Evolutionary conservation across 768 basidiomycete genomes (phyloP).

Genomic region (Tricholoma sp.): DNA sequence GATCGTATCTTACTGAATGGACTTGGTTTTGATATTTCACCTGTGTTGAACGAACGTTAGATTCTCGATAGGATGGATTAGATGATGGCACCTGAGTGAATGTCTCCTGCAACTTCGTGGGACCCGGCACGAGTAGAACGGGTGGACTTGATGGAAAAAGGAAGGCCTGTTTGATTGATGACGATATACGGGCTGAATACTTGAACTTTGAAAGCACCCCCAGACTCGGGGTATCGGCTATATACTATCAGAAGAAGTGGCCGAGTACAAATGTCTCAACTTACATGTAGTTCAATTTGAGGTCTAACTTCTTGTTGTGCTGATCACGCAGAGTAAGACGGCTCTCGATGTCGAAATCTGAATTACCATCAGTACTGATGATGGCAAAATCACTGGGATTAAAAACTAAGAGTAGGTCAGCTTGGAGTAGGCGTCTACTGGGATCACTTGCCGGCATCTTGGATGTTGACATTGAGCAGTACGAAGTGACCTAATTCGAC

Average conservation of each 20-base stretch:
- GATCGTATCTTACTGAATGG: slow-evolving; percentile 73
- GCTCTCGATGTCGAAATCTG: slow-evolving; percentile 82
- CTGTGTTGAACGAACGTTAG: slow-evolving; percentile 21
- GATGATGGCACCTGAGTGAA: slow-evolving; percentile 44
- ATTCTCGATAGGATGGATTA: background rate
- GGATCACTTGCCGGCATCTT: slow-evolving; percentile 72
- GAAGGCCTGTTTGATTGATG: slow-evolving; percentile 87
- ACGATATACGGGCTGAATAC: slow-evolving; percentile 88
- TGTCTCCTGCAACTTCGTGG: slow-evolving; percentile 84
- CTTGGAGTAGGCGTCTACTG: background rate
- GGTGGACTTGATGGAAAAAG: slow-evolving; percentile 67
- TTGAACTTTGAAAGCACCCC: slow-evolving; percentile 94
- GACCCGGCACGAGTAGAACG: slow-evolving; percentile 57
- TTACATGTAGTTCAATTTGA: slow-evolving; percentile 88
- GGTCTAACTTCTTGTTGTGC: slow-evolving; percentile 67
- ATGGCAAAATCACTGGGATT: slow-evolving; percentile 96
- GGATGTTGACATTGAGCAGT: slow-evolving; percentile 81
- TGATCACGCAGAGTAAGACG: slow-evolving; percentile 68
- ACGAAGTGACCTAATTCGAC: slow-evolving; percentile 89
- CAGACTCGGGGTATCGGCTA: slow-evolving; percentile 80
- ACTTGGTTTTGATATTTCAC: slow-evolving; percentile 43
- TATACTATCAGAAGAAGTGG: background rate
- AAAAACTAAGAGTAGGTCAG: slow-evolving; percentile 44
- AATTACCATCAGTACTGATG: slow-evolving; percentile 89
- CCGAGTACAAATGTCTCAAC: slow-evolving; percentile 21